A percentile compares a stretch with the other conserved stretches of the same genome.
Conservation (phyloP, 208 protist genomes). For the Leishmania aethiopica region DNA sequence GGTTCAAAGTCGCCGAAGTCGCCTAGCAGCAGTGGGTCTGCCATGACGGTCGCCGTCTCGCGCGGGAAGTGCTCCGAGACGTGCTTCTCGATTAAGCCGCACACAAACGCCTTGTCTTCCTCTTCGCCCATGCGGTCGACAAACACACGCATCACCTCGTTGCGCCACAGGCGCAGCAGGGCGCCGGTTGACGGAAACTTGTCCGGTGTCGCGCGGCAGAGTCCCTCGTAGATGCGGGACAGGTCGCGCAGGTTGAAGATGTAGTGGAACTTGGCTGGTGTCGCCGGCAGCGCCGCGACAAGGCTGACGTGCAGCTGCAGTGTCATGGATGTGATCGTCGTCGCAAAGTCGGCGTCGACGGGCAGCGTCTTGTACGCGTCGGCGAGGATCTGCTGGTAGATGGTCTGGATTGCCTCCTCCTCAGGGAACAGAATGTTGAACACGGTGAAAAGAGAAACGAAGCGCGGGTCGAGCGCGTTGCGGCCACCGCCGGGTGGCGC, state of each 20-base stretch:
- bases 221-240: constrained; percentile 97
- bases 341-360: constrained; percentile 42
- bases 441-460: constrained; percentile 97
- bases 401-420: constrained; percentile 95
- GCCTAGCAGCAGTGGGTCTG: constrained; percentile 95
- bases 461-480: constrained; percentile 97
- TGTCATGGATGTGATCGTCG: constrained; percentile 92
- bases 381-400: constrained; percentile 96
- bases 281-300: constrained; percentile 93
- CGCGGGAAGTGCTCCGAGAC: constrained; percentile 81
- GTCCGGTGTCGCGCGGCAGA: constrained; percentile 94
- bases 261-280: constrained; percentile 99
- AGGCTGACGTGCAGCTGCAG: constrained; percentile 95
- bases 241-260: constrained; percentile 99
- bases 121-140: constrained; percentile 96
- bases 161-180: constrained; percentile 97
- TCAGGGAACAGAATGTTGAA: constrained; percentile 98
- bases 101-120: constrained; percentile 93
- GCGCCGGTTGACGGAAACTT: constrained; percentile 73
- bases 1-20: constrained; percentile 95
- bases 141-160: constrained; percentile 98
- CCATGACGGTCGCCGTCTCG: constrained; percentile 55
- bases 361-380: constrained; percentile 86
- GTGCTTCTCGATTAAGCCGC: constrained; percentile 70
- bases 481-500: constrained; percentile 96